Evolutionary conservation across 352 stramenopile genomes (phyloP).

Genomic region (Phytophthora meadii): DNA sequence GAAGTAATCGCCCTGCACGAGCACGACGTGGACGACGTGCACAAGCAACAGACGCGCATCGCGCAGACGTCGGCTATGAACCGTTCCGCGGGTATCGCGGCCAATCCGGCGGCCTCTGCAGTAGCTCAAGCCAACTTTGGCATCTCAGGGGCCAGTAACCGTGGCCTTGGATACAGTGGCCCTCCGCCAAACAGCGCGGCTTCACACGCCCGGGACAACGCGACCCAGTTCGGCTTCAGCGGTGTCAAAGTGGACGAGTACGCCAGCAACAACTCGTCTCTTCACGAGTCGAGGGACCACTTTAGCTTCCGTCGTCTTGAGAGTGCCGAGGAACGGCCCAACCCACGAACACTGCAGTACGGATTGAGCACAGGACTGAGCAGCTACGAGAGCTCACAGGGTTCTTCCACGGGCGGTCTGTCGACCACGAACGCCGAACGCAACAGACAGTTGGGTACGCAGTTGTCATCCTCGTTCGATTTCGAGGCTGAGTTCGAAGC

Average conservation of each 20-base stretch:
- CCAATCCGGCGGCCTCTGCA: constrained; percentile 27
- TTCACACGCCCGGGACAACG: constrained; percentile 36
- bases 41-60: constrained; percentile 72
- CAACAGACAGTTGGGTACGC: constrained; percentile 21
- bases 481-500: constrained; percentile 63
- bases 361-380: constrained; percentile 35
- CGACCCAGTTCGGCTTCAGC: constrained; percentile 42
- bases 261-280: constrained; percentile 4
- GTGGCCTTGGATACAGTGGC: constrained; percentile 12
- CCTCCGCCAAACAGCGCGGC: constrained; percentile 28
- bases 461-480: constrained; percentile 59
- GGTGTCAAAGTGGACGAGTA: constrained; percentile 20
- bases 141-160: constrained; percentile 14
- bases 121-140: constrained; percentile 37
- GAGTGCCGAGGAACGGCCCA: constrained; percentile 26
- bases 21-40: constrained; percentile 46
- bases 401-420: constrained; percentile 25
- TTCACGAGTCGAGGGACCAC: constrained; percentile 13
- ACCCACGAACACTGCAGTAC: constrained; percentile 13
- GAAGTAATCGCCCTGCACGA: constrained; percentile 33
- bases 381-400: constrained; percentile 30
- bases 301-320: constrained; percentile 41
- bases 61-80: constrained; percentile 50
- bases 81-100: constrained; percentile 31
- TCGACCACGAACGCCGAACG: constrained; percentile 21